Evolutionary conservation across 1,284 basidiomycete genomes (phyloP), one percentile per base, ranked within the genome.

Genomic region (Trametes pubescens): DNA sequence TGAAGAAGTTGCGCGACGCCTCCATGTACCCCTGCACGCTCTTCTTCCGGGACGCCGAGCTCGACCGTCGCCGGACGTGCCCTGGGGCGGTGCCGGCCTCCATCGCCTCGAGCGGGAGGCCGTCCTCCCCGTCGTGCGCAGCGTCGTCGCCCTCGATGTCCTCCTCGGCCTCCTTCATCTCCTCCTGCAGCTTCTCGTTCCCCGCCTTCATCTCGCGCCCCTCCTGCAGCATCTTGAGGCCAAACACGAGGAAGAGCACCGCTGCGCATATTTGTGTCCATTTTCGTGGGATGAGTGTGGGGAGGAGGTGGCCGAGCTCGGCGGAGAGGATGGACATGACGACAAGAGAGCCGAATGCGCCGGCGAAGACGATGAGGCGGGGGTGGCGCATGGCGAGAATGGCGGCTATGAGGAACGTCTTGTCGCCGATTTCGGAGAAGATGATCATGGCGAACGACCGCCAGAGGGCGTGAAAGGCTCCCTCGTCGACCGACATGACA

Each of bases 341-440:
- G 51, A 93, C 85, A 46, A 99, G 85, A 1, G 94, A 94, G 26
- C 86, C 84, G 72, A 99, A 93, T 1, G 96, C 96, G 52, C 97
- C 97, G 1, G 85, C 82, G 75, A 99, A 99, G 59, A 99, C 96
- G 60, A 91, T 80, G 51, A 91, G 73, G 14, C 95, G 89, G 0
- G 94, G 88, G 75, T 98, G 95, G 2, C 96, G 91, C 89, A 98
- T 97, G 10, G 97, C 94, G 70, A 99, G 91, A 71, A 99, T 96
- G 62, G 97, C 98, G 24, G 97, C 87, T 52, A 99, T 98, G 65
- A 99, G 89, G 76, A 99, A 99, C 0, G 97, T 99, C 79, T 99
- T 99, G 88, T 99, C 98, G 51, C 97, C 96, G 44, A 96, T 92
- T 81, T 96, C 94, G 1, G 93, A 95, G 74, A 93, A 83, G 49